A percentile compares a stretch with the other conserved stretches of the same genome.
These are phyloP conservation scores for Podaxis sp. DNA, from an alignment of 768 basidiomycete species.

Conservation along the genomic window DNA sequence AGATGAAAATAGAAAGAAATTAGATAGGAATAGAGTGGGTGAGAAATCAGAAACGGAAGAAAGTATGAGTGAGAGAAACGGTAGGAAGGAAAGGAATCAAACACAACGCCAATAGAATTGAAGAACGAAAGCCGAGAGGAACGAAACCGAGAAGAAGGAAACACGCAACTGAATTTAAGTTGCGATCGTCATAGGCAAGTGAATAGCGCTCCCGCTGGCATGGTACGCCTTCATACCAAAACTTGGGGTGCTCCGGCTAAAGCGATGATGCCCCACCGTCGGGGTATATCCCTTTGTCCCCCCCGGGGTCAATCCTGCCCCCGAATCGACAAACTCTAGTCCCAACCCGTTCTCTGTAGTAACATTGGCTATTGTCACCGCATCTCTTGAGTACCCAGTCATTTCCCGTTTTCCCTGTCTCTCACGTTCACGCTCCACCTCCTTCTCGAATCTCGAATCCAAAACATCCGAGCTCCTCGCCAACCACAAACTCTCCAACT, in stretches of 20 bases:
- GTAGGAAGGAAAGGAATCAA: not conserved
- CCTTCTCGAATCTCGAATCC: conserved; percentile 6
- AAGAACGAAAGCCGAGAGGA: not conserved
- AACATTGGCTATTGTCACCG: conserved; percentile 21
- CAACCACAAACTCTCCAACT: conserved; percentile 45
- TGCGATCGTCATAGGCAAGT: conserved; percentile 5
- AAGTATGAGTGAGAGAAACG: not conserved
- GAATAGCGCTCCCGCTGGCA: conserved; percentile 1
- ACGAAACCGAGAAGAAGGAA: not conserved
- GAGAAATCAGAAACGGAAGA: not conserved
- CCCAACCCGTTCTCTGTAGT: conserved; percentile 37
- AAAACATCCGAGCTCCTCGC: not conserved
- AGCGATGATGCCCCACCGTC: not conserved
- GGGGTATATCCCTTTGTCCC: conserved; percentile 1
- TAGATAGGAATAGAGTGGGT: not conserved
- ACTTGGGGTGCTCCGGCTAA: conserved; percentile 1
- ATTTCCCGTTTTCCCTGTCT: conserved; percentile 1
- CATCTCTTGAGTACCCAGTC: conserved; percentile 17
- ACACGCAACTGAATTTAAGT: not conserved
- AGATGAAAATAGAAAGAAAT: not conserved
- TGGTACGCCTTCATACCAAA: not conserved
- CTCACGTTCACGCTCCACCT: not conserved
- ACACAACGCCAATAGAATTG: not conserved
- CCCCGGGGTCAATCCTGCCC: no score
- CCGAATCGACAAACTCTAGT: conserved; percentile 23